Conservation (phyloP, 331 rosid genomes). For the Acacia concinna region DNA sequence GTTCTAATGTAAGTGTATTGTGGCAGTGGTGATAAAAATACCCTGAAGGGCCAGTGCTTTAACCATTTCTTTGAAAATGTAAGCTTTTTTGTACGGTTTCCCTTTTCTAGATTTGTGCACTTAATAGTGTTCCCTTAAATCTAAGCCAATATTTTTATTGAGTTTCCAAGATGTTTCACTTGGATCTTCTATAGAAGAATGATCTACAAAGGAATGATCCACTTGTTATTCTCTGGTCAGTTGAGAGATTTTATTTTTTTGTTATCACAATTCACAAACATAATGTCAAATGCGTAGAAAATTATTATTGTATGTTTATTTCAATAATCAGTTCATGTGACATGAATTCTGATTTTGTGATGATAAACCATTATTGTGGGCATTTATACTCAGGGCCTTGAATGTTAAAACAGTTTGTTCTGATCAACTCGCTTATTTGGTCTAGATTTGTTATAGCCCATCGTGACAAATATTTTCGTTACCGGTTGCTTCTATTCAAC, state of each 20-base stretch:
- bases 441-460: background rate
- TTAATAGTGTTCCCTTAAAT: background rate
- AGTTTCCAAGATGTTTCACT: background rate
- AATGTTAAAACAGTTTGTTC: background rate
- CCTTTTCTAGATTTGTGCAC: background rate
- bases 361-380: background rate
- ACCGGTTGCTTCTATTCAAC: background rate
- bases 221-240: background rate
- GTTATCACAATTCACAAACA: background rate
- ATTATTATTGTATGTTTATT: background rate
- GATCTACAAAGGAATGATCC: background rate
- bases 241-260: background rate
- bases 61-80: constrained; percentile 30
- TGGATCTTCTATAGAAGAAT: background rate
- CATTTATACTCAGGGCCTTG: background rate
- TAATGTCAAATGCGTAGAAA: background rate
- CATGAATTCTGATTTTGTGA: background rate
- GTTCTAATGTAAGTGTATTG: constrained; percentile 32
- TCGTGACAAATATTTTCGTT: background rate
- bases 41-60: constrained; percentile 50
- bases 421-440: background rate
- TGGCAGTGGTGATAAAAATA: constrained; percentile 56
- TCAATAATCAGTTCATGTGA: background rate
- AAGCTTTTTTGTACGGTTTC: too few relatives aligned
- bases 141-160: background rate